Evolutionary conservation across 208 protist genomes (phyloP).

Genomic region (Leishmania tropica): DNA sequence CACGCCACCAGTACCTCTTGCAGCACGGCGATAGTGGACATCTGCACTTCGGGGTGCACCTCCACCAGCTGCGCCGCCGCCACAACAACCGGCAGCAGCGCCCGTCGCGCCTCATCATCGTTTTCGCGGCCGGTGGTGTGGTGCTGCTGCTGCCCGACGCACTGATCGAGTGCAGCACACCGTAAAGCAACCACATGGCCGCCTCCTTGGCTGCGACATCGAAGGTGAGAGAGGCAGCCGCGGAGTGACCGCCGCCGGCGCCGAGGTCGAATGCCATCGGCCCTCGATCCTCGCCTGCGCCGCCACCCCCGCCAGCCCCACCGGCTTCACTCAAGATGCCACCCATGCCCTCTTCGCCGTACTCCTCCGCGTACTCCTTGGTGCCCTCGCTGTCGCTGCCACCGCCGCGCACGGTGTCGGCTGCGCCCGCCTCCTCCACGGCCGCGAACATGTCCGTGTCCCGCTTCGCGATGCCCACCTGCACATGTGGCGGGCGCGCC

Average conservation of each 20-base stretch:
- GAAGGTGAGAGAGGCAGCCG: constrained; percentile 11
- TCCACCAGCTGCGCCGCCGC: constrained; percentile 57
- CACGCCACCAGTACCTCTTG: constrained; percentile 33
- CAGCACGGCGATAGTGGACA: constrained; percentile 45
- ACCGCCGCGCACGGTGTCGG: constrained; percentile 15
- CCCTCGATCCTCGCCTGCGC: neutral
- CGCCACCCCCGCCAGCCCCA: neutral
- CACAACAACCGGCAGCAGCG: constrained; percentile 50
- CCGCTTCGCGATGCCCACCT: constrained; percentile 12
- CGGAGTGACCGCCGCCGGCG: neutral
- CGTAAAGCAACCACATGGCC: constrained; percentile 42
- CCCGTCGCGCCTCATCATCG: constrained; percentile 20
- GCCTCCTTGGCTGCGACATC: constrained; percentile 58
- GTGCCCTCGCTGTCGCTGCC: constrained; percentile 25
- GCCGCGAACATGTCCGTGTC: constrained; percentile 13
- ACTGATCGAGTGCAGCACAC: constrained; percentile 18
- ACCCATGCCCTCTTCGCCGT: constrained; percentile 10
- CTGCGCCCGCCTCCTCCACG: neutral
- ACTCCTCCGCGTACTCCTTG: constrained; percentile 23
- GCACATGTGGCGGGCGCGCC: constrained; percentile 26
- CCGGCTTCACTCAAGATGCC: constrained; percentile 20
- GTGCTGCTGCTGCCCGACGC: constrained; percentile 2
- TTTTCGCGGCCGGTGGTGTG: neutral
- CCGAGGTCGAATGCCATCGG: neutral
- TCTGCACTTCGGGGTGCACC: constrained; percentile 58